Evolutionary conservation across 1,284 basidiomycete genomes (phyloP), one percentile per base, ranked within the genome.

Genomic region (Trametes versicolor): DNA sequence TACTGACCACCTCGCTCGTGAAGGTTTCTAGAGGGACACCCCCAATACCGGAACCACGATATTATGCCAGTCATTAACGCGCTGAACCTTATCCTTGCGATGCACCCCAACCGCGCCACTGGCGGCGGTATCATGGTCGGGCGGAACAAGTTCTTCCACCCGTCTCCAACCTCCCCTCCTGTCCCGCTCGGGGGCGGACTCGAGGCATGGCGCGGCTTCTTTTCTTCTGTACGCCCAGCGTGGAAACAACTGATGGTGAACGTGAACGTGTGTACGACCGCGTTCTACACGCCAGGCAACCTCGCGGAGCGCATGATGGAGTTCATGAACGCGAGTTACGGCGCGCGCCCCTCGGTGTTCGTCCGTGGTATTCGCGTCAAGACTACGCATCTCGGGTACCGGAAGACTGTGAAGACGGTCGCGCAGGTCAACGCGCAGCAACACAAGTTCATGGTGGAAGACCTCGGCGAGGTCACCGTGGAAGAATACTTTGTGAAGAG

Each of bases 161-260:
- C 84, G 3, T 75, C 81, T 21, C 79, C 81, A 2, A 76, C 75
- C n/a, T 68, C 71, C 48, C 75, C 74, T 15, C 82, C 87, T 7
- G 69, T 78, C 8, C 50, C 73, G 32, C 80, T 92, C 29, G 88
- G 87, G 15, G 90, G 87, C 13, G 85, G 87, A 9, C 81, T 93
- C 13, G 83, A 90, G 70, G 91, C 88, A 0, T 90, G 86, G 80
- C 82, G 85, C 71, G 92, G 92, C 0, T 93, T 91, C 74, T 93
- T 89, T 73, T 86, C 89, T 3, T 93, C 91, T 6, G 90, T 92
- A 48, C 86, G 92, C 9, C 89, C 91, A 1, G 78, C 87, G 2
- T 87, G 89, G 74, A 85, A 86, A 50, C 88, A 91, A 67, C 79
- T 94, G 36, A 90, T 92, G 89, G 88, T 93, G 36, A 93, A 94